These are phyloP conservation scores for Ustilago nuda DNA, from an alignment of 1,284 basidiomycete species.

Conservation along the genomic window DNA sequence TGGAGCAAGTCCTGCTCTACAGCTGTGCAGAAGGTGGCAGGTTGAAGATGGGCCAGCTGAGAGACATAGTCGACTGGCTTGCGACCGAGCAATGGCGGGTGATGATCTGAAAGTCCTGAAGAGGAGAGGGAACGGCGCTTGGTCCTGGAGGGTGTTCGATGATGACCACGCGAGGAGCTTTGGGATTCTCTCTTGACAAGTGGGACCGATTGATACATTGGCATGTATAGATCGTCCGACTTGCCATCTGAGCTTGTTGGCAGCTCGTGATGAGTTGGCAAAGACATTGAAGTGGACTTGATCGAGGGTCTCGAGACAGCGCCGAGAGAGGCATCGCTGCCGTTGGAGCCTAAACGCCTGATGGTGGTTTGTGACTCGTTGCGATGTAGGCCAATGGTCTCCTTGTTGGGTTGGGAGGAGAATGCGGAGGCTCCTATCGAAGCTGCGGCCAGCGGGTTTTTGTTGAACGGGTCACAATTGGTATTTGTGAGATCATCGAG, in stretches of 20 bases:
- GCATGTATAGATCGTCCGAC: constrained; percentile 16
- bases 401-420: constrained; percentile 23
- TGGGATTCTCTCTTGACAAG: constrained; percentile 49
- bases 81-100: constrained; percentile 44
- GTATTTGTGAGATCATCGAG: background rate
- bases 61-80: constrained; percentile 75
- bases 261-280: constrained; percentile 59
- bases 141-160: constrained; percentile 90
- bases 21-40: constrained; percentile 83
- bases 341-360: constrained; percentile 57
- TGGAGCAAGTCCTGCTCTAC: constrained; percentile 84
- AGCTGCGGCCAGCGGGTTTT: background rate
- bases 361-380: constrained; percentile 72
- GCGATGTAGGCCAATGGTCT: constrained; percentile 56
- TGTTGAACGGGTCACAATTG: background rate
- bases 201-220: constrained; percentile 36
- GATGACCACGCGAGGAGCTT: constrained; percentile 68
- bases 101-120: constrained; percentile 64
- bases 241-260: constrained; percentile 18
- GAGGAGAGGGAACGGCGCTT: constrained; percentile 86
- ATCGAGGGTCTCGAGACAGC: constrained; percentile 19
- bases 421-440: background rate
- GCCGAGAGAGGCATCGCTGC: constrained; percentile 50
- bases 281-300: constrained; percentile 33
- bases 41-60: constrained; percentile 78